Evolutionary conservation across 208 protist species (phyloP).

Genomic region (Leishmania lainsoni): DNA sequence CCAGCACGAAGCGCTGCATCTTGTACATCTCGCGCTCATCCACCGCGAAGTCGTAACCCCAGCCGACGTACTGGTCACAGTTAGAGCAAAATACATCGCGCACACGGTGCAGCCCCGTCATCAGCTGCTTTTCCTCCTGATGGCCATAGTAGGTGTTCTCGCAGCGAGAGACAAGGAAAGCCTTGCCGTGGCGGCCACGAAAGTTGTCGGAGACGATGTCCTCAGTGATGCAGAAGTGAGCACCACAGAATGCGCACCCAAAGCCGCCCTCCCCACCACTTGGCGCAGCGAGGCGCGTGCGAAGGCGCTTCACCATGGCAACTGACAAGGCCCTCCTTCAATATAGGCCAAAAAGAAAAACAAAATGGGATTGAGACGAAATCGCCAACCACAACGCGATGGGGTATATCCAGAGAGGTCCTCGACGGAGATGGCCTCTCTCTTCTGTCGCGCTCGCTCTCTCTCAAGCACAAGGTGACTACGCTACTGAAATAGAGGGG

Average conservation of each 20-base stretch:
- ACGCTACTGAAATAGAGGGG: background rate
- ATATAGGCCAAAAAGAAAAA: background rate
- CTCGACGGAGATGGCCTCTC: background rate
- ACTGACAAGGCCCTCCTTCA: background rate
- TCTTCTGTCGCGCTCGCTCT: background rate
- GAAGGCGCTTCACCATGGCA: constrained; percentile 42
- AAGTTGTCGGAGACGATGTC: constrained; percentile 78
- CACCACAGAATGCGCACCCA: constrained; percentile 74
- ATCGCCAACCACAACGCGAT: background rate
- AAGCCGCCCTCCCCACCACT: constrained; percentile 44
- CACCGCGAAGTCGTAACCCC: constrained; percentile 83
- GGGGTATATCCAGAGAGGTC: background rate
- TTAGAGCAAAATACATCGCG: constrained; percentile 76
- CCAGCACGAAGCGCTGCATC: constrained; percentile 76
- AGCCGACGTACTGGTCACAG: constrained; percentile 80
- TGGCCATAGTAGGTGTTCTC: constrained; percentile 77
- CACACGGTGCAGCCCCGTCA: constrained; percentile 80
- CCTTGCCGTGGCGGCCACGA: constrained; percentile 71
- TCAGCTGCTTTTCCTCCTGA: constrained; percentile 76
- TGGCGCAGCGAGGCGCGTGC: constrained; percentile 42
- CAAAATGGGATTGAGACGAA: background rate
- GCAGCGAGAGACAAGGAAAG: constrained; percentile 72
- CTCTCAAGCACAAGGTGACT: background rate
- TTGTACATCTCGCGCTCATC: constrained; percentile 84
- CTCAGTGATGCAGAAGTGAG: constrained; percentile 61